Evolutionary conservation across 192 early-diverging fungal genomes (phyloP).

Genomic region (Backusella westeae): DNA sequence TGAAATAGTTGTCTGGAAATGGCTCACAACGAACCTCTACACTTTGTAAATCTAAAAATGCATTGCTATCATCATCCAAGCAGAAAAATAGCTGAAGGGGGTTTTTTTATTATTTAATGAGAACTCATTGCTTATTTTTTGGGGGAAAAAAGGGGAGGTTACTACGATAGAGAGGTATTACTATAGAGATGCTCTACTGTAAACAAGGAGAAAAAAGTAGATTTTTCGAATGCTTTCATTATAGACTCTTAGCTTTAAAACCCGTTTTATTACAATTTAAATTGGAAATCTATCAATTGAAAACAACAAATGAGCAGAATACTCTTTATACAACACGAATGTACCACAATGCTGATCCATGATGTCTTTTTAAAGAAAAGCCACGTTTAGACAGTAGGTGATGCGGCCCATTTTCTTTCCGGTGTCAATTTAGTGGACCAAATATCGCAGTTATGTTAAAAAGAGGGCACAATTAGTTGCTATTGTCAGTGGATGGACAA

Average conservation of each 20-base stretch:
- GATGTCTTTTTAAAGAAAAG: background rate
- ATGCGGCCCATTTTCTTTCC: slow-evolving; percentile 10
- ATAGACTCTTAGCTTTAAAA: background rate
- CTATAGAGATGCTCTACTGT: no score
- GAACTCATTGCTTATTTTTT: no score
- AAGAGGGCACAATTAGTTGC: slow-evolving; percentile 22
- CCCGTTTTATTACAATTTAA: slow-evolving; percentile 13
- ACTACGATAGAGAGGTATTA: no score
- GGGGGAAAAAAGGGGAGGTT: background rate
- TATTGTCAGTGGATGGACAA: slow-evolving; percentile 20
- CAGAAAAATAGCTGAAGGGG: no score
- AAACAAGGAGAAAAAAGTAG: no score
- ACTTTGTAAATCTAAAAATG: no score
- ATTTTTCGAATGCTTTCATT: background rate
- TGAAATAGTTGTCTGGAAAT: no score
- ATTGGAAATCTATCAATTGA: slow-evolving; percentile 7
- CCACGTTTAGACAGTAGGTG: background rate
- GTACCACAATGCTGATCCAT: background rate
- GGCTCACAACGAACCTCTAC: no score
- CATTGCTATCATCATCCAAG: no score
- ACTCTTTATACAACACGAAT: slow-evolving; percentile 26
- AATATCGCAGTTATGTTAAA: slow-evolving; percentile 14
- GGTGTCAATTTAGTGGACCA: slow-evolving; percentile 14
- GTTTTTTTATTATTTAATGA: no score
- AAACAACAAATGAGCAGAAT: background rate